Evolutionary conservation across 805 yeast genomes (phyloP).

Genomic region (Zygoascus flipseniorum): DNA sequence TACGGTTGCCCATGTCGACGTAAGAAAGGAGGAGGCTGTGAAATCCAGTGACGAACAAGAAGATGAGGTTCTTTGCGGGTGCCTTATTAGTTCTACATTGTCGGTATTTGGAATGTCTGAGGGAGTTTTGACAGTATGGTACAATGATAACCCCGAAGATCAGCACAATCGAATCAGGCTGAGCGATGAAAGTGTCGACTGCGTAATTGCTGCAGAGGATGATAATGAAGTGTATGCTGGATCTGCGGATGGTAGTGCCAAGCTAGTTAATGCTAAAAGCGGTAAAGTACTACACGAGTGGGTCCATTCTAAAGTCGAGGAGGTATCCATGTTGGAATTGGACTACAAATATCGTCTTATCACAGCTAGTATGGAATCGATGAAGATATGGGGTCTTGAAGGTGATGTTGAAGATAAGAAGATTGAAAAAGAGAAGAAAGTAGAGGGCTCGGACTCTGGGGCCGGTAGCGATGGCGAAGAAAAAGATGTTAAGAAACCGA

Average conservation of each 20-base stretch:
- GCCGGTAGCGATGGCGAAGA: slow-evolving; percentile 15
- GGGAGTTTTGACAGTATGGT: slow-evolving; percentile 87
- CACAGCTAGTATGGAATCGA: slow-evolving; percentile 73
- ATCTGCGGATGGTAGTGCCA: slow-evolving; percentile 38
- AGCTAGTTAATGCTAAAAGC: slow-evolving; percentile 53
- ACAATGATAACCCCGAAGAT: slow-evolving; percentile 50
- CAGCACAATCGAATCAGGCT: slow-evolving; percentile 72
- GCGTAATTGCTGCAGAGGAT: slow-evolving; percentile 16
- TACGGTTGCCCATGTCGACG: slow-evolving; percentile 68
- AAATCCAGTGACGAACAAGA: slow-evolving; percentile 80
- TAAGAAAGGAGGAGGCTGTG: slow-evolving; percentile 54
- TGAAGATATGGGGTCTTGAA: slow-evolving; percentile 60
- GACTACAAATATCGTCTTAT: slow-evolving; percentile 75
- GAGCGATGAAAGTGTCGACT: slow-evolving; percentile 26
- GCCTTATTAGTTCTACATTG: slow-evolving; percentile 53
- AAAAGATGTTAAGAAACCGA: slow-evolving; percentile 7
- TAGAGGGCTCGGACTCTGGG: not conserved
- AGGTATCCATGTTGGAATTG: slow-evolving; percentile 67
- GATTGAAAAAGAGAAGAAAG: slow-evolving; percentile 10
- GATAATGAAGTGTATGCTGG: slow-evolving; percentile 20
- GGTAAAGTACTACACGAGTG: slow-evolving; percentile 39
- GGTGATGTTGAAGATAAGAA: slow-evolving; percentile 9
- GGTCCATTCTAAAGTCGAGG: slow-evolving; percentile 30
- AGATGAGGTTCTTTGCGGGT: slow-evolving; percentile 77
- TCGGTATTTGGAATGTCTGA: slow-evolving; percentile 83